phyloP scores from a whole-genome alignment of 148 eudicot species.

The Fagopyrum esculentum region DNA sequence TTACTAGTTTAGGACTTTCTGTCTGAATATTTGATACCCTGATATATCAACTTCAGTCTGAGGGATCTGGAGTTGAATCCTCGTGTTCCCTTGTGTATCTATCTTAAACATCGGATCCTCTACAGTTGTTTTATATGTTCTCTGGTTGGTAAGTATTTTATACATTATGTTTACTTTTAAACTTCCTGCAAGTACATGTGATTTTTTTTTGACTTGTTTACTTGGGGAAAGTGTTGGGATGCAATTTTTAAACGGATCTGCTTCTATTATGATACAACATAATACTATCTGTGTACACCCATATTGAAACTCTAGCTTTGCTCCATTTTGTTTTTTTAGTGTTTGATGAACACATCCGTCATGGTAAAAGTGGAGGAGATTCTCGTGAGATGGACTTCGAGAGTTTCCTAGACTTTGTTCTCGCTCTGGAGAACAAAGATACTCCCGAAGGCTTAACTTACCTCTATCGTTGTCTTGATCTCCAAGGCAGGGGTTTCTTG shows the following conservation, averaged over 20 bases:
- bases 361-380: slow-evolving; percentile 81
- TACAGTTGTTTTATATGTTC: not conserved
- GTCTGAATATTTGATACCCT: not conserved
- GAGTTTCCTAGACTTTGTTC: slow-evolving; percentile 84
- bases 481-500: slow-evolving; percentile 71
- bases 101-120: not conserved
- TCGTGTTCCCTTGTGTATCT: not conserved
- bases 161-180: no score
- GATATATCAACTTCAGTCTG: not conserved
- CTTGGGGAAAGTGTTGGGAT: not conserved
- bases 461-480: slow-evolving; percentile 82
- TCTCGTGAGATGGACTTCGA: slow-evolving; percentile 90
- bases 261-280: not conserved
- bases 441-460: slow-evolving; percentile 91
- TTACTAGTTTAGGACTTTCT: not conserved
- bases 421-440: slow-evolving; percentile 92
- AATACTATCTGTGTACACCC: not conserved
- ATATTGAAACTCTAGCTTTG: not conserved
- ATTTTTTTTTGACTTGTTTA: not conserved
- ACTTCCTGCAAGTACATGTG: no score
- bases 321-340: slow-evolving; percentile 29
- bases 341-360: slow-evolving; percentile 89
- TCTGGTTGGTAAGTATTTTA: not conserved
- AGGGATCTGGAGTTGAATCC: not conserved
- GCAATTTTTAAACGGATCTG: not conserved